Base-by-base conservation (phyloP, 1,139 yeast species). In the Starmera stellimalicola region DNA sequence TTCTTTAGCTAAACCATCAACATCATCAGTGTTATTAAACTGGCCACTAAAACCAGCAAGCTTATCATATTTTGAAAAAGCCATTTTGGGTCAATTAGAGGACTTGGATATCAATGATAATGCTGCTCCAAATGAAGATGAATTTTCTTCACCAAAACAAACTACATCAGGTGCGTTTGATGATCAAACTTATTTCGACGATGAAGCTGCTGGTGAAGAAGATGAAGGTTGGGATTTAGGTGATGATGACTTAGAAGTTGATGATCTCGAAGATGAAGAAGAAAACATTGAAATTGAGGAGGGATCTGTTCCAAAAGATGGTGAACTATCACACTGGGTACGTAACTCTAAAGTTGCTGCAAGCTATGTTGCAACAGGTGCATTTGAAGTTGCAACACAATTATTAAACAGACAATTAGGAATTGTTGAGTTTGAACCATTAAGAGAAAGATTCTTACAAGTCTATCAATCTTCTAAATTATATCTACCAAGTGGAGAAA, bases 351-450 rank as follows among this genome's bases (percentile, higher is more conserved):
- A 81, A 42, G 71, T 91, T 34, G 87, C 97, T 5, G 97, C 95
- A 26, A 87, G 84, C 26, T 85, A 85, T 49, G 87, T 82, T 51
- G 96, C 98, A 2, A 88, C 96, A 2, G 99, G 99, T 47, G 84
- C 94, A 6, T 87, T 88, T 55, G 97, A 88, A 44, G 84, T 91
- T 41, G 98, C 98, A 30, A 93, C 96, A 26, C 91, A 85, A 47
- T 71, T 93, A 52, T 70, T 93, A 51, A 75, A 81, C 60, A 81
- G 93, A 51, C 98, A 93, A 60, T 68, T 81, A 34, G 98, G 97
- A 46, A 73, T 84, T 34, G 77, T 73, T 26, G 70, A 83, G 47
- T 88, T 93, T 55, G 94, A 77, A 50, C 98, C 98, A 16, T 70
- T 93, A 45, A 77, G 91, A 59, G 54, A 67, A 26, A 70, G 95